These are phyloP conservation scores for Botrytis byssoidea DNA, from an alignment of 2,329 filamentous ascomycete genomes.

Conservation along the genomic window DNA sequence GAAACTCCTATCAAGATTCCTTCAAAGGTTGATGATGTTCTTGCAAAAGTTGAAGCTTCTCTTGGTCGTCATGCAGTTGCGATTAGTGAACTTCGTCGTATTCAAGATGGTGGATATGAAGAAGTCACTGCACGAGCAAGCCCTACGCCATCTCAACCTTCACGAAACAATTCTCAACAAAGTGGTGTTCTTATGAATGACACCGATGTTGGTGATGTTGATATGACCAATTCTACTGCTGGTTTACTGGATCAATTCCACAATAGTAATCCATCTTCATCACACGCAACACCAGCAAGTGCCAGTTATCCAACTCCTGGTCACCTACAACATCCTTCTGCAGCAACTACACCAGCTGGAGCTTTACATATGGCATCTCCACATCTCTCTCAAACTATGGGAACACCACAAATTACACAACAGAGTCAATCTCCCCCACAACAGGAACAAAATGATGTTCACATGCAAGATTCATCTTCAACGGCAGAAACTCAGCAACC, in stretches of 20 bases:
- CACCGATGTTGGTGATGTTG: conserved; percentile 52
- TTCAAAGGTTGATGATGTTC: conserved; percentile 65
- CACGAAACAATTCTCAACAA: conserved; percentile 55
- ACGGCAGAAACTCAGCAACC: conserved; percentile 17
- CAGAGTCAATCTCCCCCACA: conserved; percentile 16
- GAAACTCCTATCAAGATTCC: conserved; percentile 37
- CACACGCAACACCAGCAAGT: conserved; percentile 58
- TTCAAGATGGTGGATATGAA: conserved; percentile 75
- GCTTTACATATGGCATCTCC: conserved; percentile 46
- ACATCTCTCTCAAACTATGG: conserved; percentile 37
- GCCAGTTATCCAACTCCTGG: conserved; percentile 56
- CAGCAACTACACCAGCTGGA: conserved; percentile 52
- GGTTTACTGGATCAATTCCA: conserved; percentile 69
- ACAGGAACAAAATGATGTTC: conserved; percentile 23
- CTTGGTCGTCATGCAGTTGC: conserved; percentile 66
- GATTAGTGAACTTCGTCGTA: conserved; percentile 64
- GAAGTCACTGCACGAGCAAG: conserved; percentile 45
- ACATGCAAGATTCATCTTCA: conserved; percentile 23
- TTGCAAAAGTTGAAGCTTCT: conserved; percentile 69
- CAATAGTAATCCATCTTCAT: conserved; percentile 52
- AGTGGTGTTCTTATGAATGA: conserved; percentile 56
- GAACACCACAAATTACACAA: conserved; percentile 31
- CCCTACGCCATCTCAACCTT: conserved; percentile 50
- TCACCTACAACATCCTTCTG: conserved; percentile 57
- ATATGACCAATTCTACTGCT: conserved; percentile 60